These are phyloP conservation scores for Bryoglossum gracile DNA, from an alignment of 495 filamentous ascomycete species.

Conservation along the genomic window DNA sequence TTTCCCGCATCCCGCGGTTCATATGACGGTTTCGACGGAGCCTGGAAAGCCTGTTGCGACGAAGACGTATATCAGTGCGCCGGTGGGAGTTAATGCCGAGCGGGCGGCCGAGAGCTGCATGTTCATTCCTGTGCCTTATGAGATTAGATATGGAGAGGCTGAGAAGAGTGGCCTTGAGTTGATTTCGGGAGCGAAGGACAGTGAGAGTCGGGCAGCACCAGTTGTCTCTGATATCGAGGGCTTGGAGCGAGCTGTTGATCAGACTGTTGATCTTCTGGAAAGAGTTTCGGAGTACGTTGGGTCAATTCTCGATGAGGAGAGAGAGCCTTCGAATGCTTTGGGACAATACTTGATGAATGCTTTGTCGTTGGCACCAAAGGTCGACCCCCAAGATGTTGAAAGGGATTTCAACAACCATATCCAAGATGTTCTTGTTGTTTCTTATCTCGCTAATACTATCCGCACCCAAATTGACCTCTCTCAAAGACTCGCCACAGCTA, in stretches of 20 bases:
- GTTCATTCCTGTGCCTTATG: constrained; percentile 92
- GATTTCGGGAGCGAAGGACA: constrained; percentile 72
- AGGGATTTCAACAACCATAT: constrained; percentile 99
- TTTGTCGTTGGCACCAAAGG: constrained; percentile 86
- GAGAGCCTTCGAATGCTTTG: constrained; percentile 67
- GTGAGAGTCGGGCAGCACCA: constrained; percentile 60
- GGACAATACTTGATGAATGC: constrained; percentile 93
- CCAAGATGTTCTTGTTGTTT: constrained; percentile 94
- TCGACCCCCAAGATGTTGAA: constrained; percentile 82
- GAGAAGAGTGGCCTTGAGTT: constrained; percentile 89
- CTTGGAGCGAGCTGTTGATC: constrained; percentile 74
- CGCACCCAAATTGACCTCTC: constrained; percentile 98
- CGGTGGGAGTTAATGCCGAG: constrained; percentile 91
- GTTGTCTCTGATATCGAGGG: constrained; percentile 82
- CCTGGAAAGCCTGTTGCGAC: constrained; percentile 78
- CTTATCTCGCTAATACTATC: constrained; percentile 96
- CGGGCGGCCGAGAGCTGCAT: constrained; percentile 89
- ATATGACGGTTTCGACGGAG: constrained; percentile 86
- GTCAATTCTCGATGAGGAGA: constrained; percentile 61
- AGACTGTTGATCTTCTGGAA: constrained; percentile 79
- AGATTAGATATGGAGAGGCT: constrained; percentile 82
- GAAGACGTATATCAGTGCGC: constrained; percentile 85
- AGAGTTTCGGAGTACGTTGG: constrained; percentile 84
- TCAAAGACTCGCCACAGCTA: constrained; percentile 82
- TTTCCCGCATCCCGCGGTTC: constrained; percentile 90